phyloP scores from a whole-genome alignment of 768 basidiomycete species.

The Postia placenta region DNA sequence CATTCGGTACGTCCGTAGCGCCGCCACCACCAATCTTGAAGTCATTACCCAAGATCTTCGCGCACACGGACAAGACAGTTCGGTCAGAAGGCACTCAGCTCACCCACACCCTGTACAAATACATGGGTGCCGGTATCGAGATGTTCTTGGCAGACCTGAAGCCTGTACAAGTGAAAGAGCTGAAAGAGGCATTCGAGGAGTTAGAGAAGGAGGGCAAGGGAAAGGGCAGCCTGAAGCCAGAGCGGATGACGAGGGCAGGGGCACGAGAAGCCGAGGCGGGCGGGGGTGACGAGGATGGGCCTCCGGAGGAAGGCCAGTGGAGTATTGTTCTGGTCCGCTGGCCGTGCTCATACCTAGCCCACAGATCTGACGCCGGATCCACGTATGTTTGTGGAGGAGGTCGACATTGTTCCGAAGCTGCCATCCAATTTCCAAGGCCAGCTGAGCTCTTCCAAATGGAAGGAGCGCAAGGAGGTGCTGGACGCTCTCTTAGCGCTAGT shows the following conservation, averaged over 20 bases:
- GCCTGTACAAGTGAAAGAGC: constrained; percentile 93
- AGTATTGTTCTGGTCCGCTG: neutral
- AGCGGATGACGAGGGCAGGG: constrained; percentile 69
- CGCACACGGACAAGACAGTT: constrained; percentile 92
- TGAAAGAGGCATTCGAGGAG: constrained; percentile 83
- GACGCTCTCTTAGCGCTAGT: constrained; percentile 76
- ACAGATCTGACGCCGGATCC: constrained; percentile 58
- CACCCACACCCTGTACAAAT: constrained; percentile 73
- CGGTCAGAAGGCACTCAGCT: constrained; percentile 86
- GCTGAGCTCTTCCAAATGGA: constrained; percentile 94
- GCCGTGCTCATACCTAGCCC: constrained; percentile 30
- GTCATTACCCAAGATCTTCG: constrained; percentile 85
- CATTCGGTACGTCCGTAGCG: constrained; percentile 72
- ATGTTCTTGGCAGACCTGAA: constrained; percentile 87
- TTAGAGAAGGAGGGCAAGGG: constrained; percentile 85
- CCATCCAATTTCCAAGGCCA: constrained; percentile 67
- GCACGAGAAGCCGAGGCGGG: constrained; percentile 62
- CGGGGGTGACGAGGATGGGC: constrained; percentile 33
- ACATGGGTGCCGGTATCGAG: constrained; percentile 74
- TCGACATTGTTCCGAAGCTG: constrained; percentile 71
- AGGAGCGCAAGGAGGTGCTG: constrained; percentile 88
- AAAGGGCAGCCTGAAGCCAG: constrained; percentile 74
- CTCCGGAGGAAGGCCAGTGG: constrained; percentile 39
- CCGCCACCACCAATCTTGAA: constrained; percentile 81
- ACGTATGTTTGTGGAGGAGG: constrained; percentile 71